These are phyloP conservation scores for Thalassiosira profunda DNA, from an alignment of 108 stramenopile species.

Conservation along the genomic window DNA sequence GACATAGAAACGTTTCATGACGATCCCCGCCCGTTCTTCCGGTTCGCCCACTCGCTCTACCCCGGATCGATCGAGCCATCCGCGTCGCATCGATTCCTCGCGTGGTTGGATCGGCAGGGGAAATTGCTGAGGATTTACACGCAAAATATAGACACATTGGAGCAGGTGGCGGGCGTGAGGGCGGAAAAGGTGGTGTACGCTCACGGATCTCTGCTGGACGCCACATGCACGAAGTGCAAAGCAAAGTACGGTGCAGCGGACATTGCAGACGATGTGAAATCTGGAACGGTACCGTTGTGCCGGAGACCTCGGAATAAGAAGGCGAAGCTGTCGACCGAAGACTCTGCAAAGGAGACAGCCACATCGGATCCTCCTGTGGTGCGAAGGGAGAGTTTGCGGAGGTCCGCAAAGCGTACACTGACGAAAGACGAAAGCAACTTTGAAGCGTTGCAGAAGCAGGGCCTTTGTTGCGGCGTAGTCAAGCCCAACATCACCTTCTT, in stretches of 20 bases:
- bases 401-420: too few relatives aligned
- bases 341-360: too few relatives aligned
- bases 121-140: constrained; percentile 83
- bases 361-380: too few relatives aligned
- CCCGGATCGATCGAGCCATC: constrained; percentile 83
- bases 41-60: constrained; percentile 84
- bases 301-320: constrained; percentile 60
- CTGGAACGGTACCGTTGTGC: constrained; percentile 61
- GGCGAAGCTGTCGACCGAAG: constrained; percentile 66
- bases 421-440: too few relatives aligned
- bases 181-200: constrained; percentile 84
- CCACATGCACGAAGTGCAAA: constrained; percentile 70
- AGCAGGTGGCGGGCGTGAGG: constrained; percentile 80
- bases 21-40: constrained; percentile 77
- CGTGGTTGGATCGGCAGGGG: constrained; percentile 80
- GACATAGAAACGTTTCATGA: constrained; percentile 85
- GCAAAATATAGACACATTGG: constrained; percentile 97
- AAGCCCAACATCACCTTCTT: constrained; percentile 98
- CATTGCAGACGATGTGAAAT: constrained; percentile 56
- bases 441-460: too few relatives aligned
- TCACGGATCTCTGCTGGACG: constrained; percentile 89
- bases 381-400: too few relatives aligned
- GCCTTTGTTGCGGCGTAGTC: constrained; percentile 75
- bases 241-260: constrained; percentile 39
- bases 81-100: constrained; percentile 91